Evolutionary conservation across 2,329 filamentous ascomycete genomes (phyloP).

Genomic region (Botrytis pseudocinerea): DNA sequence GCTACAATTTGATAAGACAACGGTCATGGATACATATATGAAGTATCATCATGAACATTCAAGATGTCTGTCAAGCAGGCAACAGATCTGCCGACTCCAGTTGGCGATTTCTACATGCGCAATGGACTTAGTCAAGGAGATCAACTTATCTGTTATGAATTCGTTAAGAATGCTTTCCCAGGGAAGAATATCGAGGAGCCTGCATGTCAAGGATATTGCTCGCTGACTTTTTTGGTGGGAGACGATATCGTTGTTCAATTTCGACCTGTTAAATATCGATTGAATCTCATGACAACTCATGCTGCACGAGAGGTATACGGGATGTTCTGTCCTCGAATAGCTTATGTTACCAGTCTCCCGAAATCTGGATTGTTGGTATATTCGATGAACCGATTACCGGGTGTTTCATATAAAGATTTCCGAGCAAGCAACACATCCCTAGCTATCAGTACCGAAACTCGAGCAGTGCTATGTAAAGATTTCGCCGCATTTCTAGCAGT

Average conservation of each 20-base stretch:
- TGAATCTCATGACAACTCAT: conserved; percentile 45
- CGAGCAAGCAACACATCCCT: conserved; percentile 19
- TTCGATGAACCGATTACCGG: conserved; percentile 46
- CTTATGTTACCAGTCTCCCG: conserved; percentile 43
- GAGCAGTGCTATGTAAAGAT: conserved; percentile 44
- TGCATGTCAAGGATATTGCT: conserved; percentile 53
- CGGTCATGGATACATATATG: conserved; percentile 4
- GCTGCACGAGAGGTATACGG: conserved; percentile 47
- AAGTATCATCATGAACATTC: conserved; percentile 7
- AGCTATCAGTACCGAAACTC: conserved; percentile 23
- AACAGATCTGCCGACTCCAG: conserved; percentile 11
- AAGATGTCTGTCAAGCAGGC: conserved; percentile 18
- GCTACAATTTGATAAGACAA: background rate
- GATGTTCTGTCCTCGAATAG: conserved; percentile 46
- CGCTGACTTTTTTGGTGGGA: conserved; percentile 50
- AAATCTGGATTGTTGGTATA: conserved; percentile 42
- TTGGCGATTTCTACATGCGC: conserved; percentile 35
- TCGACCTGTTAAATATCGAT: conserved; percentile 46
- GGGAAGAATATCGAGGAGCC: conserved; percentile 40
- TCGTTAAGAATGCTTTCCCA: conserved; percentile 42
- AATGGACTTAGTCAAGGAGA: conserved; percentile 32
- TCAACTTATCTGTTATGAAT: conserved; percentile 38
- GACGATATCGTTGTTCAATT: conserved; percentile 50
- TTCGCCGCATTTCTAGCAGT: conserved; percentile 47
- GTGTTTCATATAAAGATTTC: conserved; percentile 44